phyloP scores from a whole-genome alignment of 1,284 basidiomycete genomes.

The Coniferiporia weirii region DNA sequence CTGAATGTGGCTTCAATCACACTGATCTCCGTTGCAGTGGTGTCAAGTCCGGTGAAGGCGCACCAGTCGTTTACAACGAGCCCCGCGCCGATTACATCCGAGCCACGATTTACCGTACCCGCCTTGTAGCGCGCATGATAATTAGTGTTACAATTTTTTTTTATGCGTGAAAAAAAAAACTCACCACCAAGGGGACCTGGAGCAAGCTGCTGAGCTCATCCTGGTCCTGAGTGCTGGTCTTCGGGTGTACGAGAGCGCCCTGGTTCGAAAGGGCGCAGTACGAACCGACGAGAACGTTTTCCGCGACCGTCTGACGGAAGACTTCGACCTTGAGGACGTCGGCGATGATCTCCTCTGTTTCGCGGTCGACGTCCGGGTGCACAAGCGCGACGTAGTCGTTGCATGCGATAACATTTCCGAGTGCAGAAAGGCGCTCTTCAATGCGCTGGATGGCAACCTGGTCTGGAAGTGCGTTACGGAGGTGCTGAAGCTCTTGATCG shows the following conservation, averaged over 20 bases:
- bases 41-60: conserved; percentile 94
- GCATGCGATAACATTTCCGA: conserved; percentile 98
- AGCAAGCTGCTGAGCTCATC: conserved; percentile 94
- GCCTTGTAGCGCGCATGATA: conserved; percentile 47
- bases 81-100: conserved; percentile 95
- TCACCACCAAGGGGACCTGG: conserved; percentile 90
- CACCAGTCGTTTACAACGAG: conserved; percentile 99
- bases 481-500: conserved; percentile 97
- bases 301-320: conserved; percentile 95
- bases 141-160: background rate
- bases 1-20: conserved; percentile 98
- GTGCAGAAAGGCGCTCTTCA: conserved; percentile 92
- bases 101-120: conserved; percentile 97
- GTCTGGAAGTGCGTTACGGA: conserved; percentile 95
- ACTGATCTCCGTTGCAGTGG: conserved; percentile 96
- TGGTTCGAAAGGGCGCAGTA: conserved; percentile 96
- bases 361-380: conserved; percentile 95
- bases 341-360: conserved; percentile 99
- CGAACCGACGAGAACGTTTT: conserved; percentile 94
- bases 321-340: conserved; percentile 99
- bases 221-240: conserved; percentile 95
- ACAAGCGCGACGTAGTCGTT: conserved; percentile 98
- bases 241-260: conserved; percentile 96
- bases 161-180: conserved; percentile 28
- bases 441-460: conserved; percentile 90